Percentiles rank a stretch among this genome's conserved stretches.
Evolutionary conservation across 352 stramenopile species (phyloP).

Genomic region (Pythium myriotylum): DNA sequence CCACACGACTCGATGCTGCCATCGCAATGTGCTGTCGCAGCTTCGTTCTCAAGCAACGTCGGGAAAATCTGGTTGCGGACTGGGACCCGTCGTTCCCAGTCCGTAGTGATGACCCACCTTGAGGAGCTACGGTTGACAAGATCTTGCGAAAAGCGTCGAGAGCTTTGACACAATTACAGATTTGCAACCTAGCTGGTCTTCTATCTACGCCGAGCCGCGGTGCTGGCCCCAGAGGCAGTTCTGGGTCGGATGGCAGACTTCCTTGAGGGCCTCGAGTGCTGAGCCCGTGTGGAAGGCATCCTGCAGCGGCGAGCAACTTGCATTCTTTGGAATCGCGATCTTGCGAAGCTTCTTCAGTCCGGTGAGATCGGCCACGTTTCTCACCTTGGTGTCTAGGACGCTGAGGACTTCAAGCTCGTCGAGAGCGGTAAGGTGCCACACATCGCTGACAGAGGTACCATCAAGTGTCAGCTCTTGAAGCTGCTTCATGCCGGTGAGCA

Average conservation of each 20-base stretch:
- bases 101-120: background rate
- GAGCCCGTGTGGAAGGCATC: constrained; percentile 22
- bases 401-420: constrained; percentile 11
- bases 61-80: too few species aligned
- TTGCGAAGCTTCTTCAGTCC: constrained; percentile 11
- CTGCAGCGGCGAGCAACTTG: constrained; percentile 19
- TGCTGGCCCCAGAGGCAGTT: constrained; percentile 31
- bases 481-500: constrained; percentile 21
- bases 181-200: background rate
- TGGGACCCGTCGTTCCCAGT: too few species aligned
- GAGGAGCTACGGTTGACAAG: constrained; percentile 1
- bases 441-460: constrained; percentile 17
- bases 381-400: constrained; percentile 22
- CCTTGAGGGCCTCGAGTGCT: constrained; percentile 15
- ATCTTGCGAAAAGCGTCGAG: constrained; percentile 3
- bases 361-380: constrained; percentile 13
- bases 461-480: constrained; percentile 22
- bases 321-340: constrained; percentile 26
- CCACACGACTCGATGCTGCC: background rate
- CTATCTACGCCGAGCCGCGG: constrained; percentile 3
- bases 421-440: constrained; percentile 23
- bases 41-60: too few species aligned
- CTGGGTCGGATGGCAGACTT: constrained; percentile 23
- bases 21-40: background rate
- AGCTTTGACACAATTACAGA: constrained; percentile 15